Evolutionary conservation across 1,284 basidiomycete species (phyloP).

Genomic region (Trichosporon sp.): DNA sequence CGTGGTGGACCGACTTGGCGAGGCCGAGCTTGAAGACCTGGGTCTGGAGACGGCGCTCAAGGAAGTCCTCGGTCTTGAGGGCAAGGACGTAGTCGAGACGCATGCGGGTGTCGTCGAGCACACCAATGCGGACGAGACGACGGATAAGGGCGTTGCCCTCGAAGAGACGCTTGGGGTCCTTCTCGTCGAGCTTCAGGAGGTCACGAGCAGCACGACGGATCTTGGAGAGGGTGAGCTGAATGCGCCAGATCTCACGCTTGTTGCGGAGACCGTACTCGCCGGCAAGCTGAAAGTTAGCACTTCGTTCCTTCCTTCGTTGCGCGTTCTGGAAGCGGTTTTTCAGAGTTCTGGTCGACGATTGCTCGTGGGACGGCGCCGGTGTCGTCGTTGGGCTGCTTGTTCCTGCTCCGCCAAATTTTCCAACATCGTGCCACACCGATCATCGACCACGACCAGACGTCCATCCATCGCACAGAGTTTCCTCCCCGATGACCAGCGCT

Average conservation of each 20-base stretch:
- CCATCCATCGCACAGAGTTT: neutral
- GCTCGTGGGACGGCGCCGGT: neutral
- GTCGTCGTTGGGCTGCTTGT: neutral
- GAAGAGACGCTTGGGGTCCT: slow-evolving; percentile 99
- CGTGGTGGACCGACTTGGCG: slow-evolving; percentile 98
- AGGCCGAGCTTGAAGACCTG: slow-evolving; percentile 97
- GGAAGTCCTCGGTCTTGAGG: slow-evolving; percentile 98
- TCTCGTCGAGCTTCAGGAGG: slow-evolving; percentile 98
- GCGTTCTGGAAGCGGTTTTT: neutral
- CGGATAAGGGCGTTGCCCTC: slow-evolving; percentile 98
- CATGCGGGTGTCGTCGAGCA: slow-evolving; percentile 99
- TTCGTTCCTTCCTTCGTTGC: neutral
- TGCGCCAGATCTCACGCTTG: slow-evolving; percentile 99
- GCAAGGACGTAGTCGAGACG: slow-evolving; percentile 99
- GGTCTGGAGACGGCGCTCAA: slow-evolving; percentile 97
- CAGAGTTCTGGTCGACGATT: neutral
- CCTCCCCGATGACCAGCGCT: neutral
- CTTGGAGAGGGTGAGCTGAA: slow-evolving; percentile 94
- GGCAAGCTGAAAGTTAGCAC: slow-evolving; percentile 64
- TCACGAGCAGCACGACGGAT: slow-evolving; percentile 99
- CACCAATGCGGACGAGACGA: slow-evolving; percentile 97
- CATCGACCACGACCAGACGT: neutral
- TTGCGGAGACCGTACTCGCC: slow-evolving; percentile 99
- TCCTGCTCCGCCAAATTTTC: neutral
- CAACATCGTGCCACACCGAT: neutral